Base-by-base conservation (phyloP, 106 monocot genomes). In the Dendrobium huoshanense region DNA sequence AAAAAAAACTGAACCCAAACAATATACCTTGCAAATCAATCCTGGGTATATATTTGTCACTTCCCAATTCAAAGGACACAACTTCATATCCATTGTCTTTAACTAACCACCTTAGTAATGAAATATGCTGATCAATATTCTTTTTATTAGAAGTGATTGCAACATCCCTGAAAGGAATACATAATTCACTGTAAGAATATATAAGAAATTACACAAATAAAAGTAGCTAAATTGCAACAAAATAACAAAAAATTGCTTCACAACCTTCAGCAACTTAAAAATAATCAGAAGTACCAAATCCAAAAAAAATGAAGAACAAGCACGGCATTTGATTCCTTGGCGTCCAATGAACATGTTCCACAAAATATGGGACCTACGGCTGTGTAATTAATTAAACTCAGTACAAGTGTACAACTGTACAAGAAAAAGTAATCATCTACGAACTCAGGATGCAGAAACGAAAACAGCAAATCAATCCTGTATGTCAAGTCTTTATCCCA, bases 11-110 rank as follows among this genome's bases (percentile, higher is more conserved):
- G 4, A 33, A 70, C 15, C 37, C 70, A 76, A 37, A 74, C 80
- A 77, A 5, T 42, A 72, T 78, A 98, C 97, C 97, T 95, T 90
- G 89, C 43, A 98, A 80, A 81, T 85, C 89, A 87, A 98, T 91
- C 75, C 84, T 87, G 56, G 97, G 94, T 73, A 73, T 87, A 87
- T 88, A 87, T 43, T 86, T 92, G 10, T 98, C 97, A 80, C 86
- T 87, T 81, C 84, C 77, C 81, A 95, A 81, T 81, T 94, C 94
- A 74, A 98, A 89, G 41, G 77, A 79, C 47, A 84, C 77, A 17
- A 89, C 86, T 80, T 84, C 77, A 55, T 61, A 87, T 73, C 22
- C 79, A 44, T 84, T 81, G 45, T 89, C 85, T 67, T 86, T 77
- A 19, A 73, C 61, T 24, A 79, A 83, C 87, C 85, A 92, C 41